Evolutionary conservation across 2,329 filamentous ascomycete species (phyloP).

Genomic region (Exophiala alcalophila): DNA sequence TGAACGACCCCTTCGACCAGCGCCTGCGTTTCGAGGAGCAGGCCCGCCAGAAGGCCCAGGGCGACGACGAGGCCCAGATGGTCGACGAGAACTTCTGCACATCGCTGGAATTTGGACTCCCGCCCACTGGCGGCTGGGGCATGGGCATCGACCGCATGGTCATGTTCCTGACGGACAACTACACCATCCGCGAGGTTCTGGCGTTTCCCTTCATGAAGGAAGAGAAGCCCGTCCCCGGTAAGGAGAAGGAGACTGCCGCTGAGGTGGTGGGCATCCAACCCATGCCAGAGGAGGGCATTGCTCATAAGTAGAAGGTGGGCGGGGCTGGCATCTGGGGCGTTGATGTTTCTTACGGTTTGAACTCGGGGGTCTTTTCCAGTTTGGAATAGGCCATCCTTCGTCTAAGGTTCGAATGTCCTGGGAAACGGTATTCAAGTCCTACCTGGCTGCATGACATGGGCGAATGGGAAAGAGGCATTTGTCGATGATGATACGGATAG

Average conservation of each 20-base stretch:
- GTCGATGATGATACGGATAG: too few species aligned
- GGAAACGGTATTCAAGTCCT: too few species aligned
- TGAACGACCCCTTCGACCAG: conserved; percentile 96
- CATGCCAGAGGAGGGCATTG: too few species aligned
- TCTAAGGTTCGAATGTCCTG: too few species aligned
- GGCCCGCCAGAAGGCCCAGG: conserved; percentile 89
- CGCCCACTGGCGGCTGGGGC: conserved; percentile 93
- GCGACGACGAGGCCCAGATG: conserved; percentile 93
- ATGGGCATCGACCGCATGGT: conserved; percentile 92
- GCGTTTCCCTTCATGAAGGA: conserved; percentile 99
- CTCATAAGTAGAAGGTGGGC: too few species aligned
- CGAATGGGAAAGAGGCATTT: too few species aligned
- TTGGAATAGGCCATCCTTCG: too few species aligned
- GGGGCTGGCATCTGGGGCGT: too few species aligned
- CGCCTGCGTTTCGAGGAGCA: conserved; percentile 91
- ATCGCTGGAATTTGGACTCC: conserved; percentile 83
- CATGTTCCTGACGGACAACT: conserved; percentile 95
- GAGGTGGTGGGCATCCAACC: too few species aligned
- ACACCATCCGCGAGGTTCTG: conserved; percentile 92
- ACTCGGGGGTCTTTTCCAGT: too few species aligned
- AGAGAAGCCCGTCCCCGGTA: conserved; percentile 50
- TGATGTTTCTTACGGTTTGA: too few species aligned
- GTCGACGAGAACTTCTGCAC: conserved; percentile 95
- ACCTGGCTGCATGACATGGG: too few species aligned
- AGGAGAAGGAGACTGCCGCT: conserved; percentile 48